A percentile compares a stretch with the other conserved stretches of the same genome.
Evolutionary conservation across 352 stramenopile genomes (phyloP).

Genomic region (Phytophthora constricta): DNA sequence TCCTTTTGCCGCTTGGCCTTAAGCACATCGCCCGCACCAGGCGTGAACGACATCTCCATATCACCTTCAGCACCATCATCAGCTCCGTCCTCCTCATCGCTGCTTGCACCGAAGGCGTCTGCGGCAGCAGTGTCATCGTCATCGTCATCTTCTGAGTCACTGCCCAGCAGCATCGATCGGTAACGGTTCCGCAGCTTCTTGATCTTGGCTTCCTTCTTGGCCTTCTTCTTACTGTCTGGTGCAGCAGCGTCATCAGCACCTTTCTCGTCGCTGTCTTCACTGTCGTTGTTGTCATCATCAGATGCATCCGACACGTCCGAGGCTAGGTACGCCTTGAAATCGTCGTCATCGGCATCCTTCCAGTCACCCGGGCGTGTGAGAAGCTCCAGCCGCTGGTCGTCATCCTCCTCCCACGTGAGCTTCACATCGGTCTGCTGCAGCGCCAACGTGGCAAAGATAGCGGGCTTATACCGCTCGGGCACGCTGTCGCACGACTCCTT

Average conservation of each 20-base stretch:
- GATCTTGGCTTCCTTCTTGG: slow-evolving; percentile 75
- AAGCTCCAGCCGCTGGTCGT: slow-evolving; percentile 90
- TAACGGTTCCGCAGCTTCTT: slow-evolving; percentile 85
- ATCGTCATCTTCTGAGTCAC: slow-evolving; percentile 70
- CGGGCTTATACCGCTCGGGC: slow-evolving; percentile 94
- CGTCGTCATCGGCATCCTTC: slow-evolving; percentile 91
- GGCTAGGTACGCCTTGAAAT: slow-evolving; percentile 95
- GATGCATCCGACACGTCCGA: slow-evolving; percentile 80
- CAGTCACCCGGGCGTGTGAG: slow-evolving; percentile 75
- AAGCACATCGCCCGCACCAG: slow-evolving; percentile 69
- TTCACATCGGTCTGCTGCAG: slow-evolving; percentile 94
- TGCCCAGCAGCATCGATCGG: slow-evolving; percentile 80
- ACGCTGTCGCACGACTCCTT: slow-evolving; percentile 87
- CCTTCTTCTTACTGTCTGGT: slow-evolving; percentile 43
- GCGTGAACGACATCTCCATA: slow-evolving; percentile 89
- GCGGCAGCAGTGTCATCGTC: slow-evolving; percentile 38
- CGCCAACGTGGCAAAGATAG: slow-evolving; percentile 94
- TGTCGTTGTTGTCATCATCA: slow-evolving; percentile 46
- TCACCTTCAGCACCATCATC: slow-evolving; percentile 53
- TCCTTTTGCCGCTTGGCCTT: slow-evolving; percentile 81
- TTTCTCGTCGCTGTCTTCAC: slow-evolving; percentile 47
- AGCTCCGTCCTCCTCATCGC: slow-evolving; percentile 43
- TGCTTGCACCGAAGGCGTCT: slow-evolving; percentile 34
- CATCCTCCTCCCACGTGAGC: slow-evolving; percentile 96
- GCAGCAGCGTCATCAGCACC: slow-evolving; percentile 21